Percentiles rank a stretch among this genome's conserved stretches.
Conservation (phyloP, 2,329 filamentous ascomycete genomes). For the Stemphylium vesicarium region DNA sequence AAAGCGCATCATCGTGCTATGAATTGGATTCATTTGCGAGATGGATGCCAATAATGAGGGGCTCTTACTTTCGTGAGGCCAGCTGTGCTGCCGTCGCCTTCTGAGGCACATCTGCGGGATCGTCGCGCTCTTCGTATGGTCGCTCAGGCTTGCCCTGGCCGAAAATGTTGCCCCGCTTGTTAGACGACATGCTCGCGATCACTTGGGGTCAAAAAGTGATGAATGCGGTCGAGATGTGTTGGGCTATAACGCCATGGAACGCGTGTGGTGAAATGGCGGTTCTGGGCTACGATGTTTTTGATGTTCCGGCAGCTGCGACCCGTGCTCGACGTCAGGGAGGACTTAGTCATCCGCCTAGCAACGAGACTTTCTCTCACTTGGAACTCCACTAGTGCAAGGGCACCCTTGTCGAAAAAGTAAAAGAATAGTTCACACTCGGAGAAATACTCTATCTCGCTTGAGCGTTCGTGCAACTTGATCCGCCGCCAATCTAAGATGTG, state of each 20-base stretch:
- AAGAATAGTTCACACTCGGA: neutral
- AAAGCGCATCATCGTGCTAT: slow-evolving; percentile 8
- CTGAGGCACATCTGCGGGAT: slow-evolving; percentile 54
- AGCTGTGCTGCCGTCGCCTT: slow-evolving; percentile 62
- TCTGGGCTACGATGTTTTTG: slow-evolving; percentile 17
- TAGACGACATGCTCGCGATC: slow-evolving; percentile 35
- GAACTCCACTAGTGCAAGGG: neutral
- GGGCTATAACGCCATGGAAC: slow-evolving; percentile 16
- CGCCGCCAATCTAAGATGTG: neutral
- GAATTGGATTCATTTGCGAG: neutral
- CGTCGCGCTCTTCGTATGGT: slow-evolving; percentile 38
- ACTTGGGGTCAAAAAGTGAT: slow-evolving; percentile 17
- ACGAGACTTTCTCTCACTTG: slow-evolving; percentile 2
- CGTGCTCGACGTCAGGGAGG: slow-evolving; percentile 17
- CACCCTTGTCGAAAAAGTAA: neutral
- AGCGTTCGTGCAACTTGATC: neutral
- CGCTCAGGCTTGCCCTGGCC: slow-evolving; percentile 36
- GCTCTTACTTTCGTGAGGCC: slow-evolving; percentile 62
- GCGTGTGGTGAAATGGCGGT: slow-evolving; percentile 10
- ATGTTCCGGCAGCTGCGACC: slow-evolving; percentile 15
- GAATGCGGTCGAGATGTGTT: slow-evolving; percentile 8
- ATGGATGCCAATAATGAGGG: slow-evolving; percentile 2
- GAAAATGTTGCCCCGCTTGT: slow-evolving; percentile 37
- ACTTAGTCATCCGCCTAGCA: slow-evolving; percentile 16
- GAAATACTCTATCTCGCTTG: neutral